Evolutionary conservation across 2,329 filamentous ascomycete species (phyloP).

Genomic region (Harringtonia lauricola): DNA sequence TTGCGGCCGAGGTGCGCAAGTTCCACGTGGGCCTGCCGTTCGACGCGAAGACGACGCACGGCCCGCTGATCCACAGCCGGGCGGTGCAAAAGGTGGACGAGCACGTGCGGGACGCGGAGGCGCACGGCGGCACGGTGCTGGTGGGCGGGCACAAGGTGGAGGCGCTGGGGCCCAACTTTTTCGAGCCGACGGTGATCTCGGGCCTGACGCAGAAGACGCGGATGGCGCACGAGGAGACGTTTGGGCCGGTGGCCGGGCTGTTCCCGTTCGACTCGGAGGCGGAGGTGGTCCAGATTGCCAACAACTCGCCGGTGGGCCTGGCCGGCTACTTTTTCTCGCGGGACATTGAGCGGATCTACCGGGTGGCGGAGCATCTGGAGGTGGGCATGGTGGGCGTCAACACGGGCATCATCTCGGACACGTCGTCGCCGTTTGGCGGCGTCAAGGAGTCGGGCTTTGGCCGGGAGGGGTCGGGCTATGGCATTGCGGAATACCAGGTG

Average conservation of each 20-base stretch:
- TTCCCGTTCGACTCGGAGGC: slow-evolving; percentile 84
- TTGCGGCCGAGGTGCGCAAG: slow-evolving; percentile 59
- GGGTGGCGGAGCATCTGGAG: slow-evolving; percentile 60
- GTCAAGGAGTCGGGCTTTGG: slow-evolving; percentile 78
- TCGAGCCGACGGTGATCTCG: slow-evolving; percentile 77
- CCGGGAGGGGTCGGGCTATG: slow-evolving; percentile 66
- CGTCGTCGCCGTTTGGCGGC: slow-evolving; percentile 58
- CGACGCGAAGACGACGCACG: slow-evolving; percentile 60
- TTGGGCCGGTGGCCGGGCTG: slow-evolving; percentile 83
- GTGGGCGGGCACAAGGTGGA: slow-evolving; percentile 64
- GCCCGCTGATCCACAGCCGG: slow-evolving; percentile 74
- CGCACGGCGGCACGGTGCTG: slow-evolving; percentile 66
- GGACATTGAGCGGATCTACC: slow-evolving; percentile 46
- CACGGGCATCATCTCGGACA: slow-evolving; percentile 55
- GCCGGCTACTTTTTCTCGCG: slow-evolving; percentile 87
- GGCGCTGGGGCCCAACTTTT: slow-evolving; percentile 76
- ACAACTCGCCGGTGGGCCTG: slow-evolving; percentile 72
- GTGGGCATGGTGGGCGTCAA: slow-evolving; percentile 85
- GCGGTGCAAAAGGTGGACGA: slow-evolving; percentile 69
- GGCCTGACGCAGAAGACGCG: slow-evolving; percentile 81
- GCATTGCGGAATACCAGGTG: slow-evolving; percentile 63
- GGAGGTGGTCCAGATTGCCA: slow-evolving; percentile 78
- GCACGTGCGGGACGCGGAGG: slow-evolving; percentile 69
- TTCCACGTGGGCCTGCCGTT: slow-evolving; percentile 74
- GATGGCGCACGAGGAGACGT: slow-evolving; percentile 81